A percentile compares a stretch with the other conserved stretches of the same genome.
phyloP scores from a whole-genome alignment of 139 green algal species.

The Tetraselmis chui region DNA sequence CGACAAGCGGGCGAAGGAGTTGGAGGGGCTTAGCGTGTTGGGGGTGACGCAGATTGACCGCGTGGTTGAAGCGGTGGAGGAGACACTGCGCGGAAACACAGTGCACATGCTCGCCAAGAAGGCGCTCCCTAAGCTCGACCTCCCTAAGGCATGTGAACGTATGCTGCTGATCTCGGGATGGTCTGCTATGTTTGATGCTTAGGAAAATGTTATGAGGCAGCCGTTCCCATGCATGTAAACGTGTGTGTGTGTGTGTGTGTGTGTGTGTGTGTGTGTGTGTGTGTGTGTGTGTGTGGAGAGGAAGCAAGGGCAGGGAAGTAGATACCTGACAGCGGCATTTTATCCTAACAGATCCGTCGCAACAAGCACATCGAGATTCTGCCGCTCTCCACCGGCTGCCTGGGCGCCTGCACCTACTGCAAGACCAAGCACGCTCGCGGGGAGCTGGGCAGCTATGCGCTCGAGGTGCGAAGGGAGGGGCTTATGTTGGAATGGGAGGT shows the following conservation, averaged over 20 bases:
- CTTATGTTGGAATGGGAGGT: too few species aligned
- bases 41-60: constrained; percentile 80
- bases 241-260: too few species aligned
- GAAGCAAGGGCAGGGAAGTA: too few species aligned
- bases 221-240: too few species aligned
- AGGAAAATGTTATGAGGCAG: too few species aligned
- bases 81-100: constrained; percentile 78
- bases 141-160: constrained; percentile 89
- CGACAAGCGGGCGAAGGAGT: constrained; percentile 46
- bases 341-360: constrained; percentile 72
- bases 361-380: constrained; percentile 88
- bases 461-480: neutral
- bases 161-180: too few species aligned
- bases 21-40: constrained; percentile 72
- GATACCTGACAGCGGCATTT: too few species aligned
- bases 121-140: constrained; percentile 71
- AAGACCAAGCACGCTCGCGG: constrained; percentile 93
- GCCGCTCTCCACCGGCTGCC: constrained; percentile 80
- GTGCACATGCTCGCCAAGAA: constrained; percentile 78
- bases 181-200: too few species aligned
- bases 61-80: constrained; percentile 87
- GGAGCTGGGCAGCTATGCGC: constrained; percentile 65
- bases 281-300: too few species aligned
- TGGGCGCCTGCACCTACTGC: constrained; percentile 94
- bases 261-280: too few species aligned